Conservation (phyloP, 345 rosid species). For the Brassica carinata region DNA sequence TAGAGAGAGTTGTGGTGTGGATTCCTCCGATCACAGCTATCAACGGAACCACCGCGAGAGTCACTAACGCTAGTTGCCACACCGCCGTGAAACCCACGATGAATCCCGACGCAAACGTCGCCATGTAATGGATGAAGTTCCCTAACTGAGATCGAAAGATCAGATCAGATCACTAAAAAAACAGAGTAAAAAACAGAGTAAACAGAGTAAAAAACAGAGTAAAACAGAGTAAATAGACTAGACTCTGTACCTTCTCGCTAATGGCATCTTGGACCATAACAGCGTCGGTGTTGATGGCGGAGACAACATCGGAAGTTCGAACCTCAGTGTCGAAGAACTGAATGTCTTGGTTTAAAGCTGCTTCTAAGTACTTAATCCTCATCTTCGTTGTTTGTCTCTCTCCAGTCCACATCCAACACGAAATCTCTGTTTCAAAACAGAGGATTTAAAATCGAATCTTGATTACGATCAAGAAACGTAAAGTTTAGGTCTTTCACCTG, state of each 20-base stretch:
- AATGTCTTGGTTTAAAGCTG: constrained; percentile 92
- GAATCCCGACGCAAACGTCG: constrained; percentile 93
- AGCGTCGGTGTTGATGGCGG: constrained; percentile 87
- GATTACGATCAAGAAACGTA: background rate
- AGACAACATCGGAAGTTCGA: constrained; percentile 41
- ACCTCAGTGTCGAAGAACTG: constrained; percentile 63
- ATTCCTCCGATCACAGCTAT: constrained; percentile 92
- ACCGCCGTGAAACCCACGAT: constrained; percentile 95
- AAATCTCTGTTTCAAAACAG: constrained; percentile 62
- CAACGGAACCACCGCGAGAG: constrained; percentile 92
- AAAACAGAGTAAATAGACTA: background rate
- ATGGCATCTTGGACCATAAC: background rate
- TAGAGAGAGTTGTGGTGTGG: constrained; percentile 74
- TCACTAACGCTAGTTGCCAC: constrained; percentile 94
- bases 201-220: background rate
- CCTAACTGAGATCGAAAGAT: constrained; percentile 67
- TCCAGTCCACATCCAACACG: constrained; percentile 99
- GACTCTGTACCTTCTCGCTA: background rate
- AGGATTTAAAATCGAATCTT: background rate
- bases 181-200: background rate
- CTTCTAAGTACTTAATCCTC: constrained; percentile 96
- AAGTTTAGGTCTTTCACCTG: constrained; percentile 52
- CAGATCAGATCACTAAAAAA: constrained; percentile 8
- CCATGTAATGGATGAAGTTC: constrained; percentile 93
- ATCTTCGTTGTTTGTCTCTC: constrained; percentile 96